Evolutionary conservation across 2,329 filamentous ascomycete species (phyloP), one percentile per base, ranked within the genome.

Genomic region (Drechslerella dactyloides): DNA sequence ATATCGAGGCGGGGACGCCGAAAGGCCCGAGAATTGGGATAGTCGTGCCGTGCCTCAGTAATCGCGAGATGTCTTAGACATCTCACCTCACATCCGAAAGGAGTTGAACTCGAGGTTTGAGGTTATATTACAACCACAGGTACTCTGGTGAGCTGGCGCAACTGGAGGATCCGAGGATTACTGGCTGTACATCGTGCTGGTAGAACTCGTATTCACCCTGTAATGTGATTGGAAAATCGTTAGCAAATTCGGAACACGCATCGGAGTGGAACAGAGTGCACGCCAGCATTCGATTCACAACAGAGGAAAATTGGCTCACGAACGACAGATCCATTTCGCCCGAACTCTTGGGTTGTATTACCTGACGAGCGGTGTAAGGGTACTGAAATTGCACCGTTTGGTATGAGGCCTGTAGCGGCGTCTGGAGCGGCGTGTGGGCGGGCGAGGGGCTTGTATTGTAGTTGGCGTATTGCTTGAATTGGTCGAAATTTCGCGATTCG

Each of bases 61-160:
- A 70, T 70, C 66, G 58, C 40, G 52, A 64, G 66, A 44, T 70
- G 66, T 70, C 66, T 70, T 54, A 70, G 66, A 70, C 66, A 70
- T 64, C 66, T 70, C 51, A 70, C 58, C 66, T 63, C 65, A 40
- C 53, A 42, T 63, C 51, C 44, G 30, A 50, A 23, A 42, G 37
- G 51, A 62, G 37, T 23, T 30, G 23, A n/a, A 40, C 23, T 50
- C 51, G 37, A 59, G 63, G 44, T 48, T 48, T 48, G 2, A 52
- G 23, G 42, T 23, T 4, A 23, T 8, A 50, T 56, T 54, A 70
- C 58, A 70, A 60, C 66, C 66, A 70, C 66, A 70, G 58, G 42
- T 70, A 70, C 46, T 70, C 66, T 44, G 66, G 66, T 51, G 66
- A 70, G 24, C 66, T 70, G 24, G 66, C 66, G 33, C 58, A 70